A percentile compares a stretch with the other conserved stretches of the same genome.
phyloP scores from a whole-genome alignment of 2,329 filamentous ascomycete genomes.

The Sarocladium brachiariae region DNA sequence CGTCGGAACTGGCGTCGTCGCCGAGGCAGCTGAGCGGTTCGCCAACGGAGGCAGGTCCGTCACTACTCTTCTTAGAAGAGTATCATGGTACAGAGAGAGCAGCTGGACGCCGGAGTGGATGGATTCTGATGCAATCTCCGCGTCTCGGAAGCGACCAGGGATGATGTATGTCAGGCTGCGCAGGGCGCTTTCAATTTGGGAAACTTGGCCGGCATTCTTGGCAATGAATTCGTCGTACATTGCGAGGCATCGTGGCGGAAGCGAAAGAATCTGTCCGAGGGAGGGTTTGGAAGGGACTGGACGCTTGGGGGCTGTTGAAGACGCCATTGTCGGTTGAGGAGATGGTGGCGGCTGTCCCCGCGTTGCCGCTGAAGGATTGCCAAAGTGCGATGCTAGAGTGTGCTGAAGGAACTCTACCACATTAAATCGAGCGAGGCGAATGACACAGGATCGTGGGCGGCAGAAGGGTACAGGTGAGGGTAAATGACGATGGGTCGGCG shows the following conservation, averaged over 20 bases:
- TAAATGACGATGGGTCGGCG: constrained; percentile 8
- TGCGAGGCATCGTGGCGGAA: constrained; percentile 59
- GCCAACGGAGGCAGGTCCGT: constrained; percentile 46
- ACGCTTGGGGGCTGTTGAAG: constrained; percentile 15
- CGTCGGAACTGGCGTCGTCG: constrained; percentile 39
- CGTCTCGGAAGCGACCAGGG: constrained; percentile 85
- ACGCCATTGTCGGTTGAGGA: constrained; percentile 13
- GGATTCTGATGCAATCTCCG: constrained; percentile 90
- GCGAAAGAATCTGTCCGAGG: constrained; percentile 38
- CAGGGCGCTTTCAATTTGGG: constrained; percentile 89
- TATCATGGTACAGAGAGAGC: constrained; percentile 88
- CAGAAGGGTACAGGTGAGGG: constrained; percentile 13
- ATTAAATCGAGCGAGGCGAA: too few relatives aligned
- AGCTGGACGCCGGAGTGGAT: constrained; percentile 84
- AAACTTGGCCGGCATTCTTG: constrained; percentile 88
- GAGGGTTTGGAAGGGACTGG: constrained; percentile 18
- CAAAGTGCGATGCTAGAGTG: constrained; percentile 9
- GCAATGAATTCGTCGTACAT: constrained; percentile 87
- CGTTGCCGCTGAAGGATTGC: background rate
- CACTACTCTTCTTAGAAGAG: constrained; percentile 63
- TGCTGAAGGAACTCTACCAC: too few relatives aligned
- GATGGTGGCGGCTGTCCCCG: background rate
- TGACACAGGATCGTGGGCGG: too few relatives aligned
- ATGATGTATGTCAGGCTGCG: constrained; percentile 94
- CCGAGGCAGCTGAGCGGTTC: background rate